These are phyloP conservation scores for Beauveria scarabaeidicola DNA, from an alignment of 2,329 filamentous ascomycete genomes.

Conservation along the genomic window DNA sequence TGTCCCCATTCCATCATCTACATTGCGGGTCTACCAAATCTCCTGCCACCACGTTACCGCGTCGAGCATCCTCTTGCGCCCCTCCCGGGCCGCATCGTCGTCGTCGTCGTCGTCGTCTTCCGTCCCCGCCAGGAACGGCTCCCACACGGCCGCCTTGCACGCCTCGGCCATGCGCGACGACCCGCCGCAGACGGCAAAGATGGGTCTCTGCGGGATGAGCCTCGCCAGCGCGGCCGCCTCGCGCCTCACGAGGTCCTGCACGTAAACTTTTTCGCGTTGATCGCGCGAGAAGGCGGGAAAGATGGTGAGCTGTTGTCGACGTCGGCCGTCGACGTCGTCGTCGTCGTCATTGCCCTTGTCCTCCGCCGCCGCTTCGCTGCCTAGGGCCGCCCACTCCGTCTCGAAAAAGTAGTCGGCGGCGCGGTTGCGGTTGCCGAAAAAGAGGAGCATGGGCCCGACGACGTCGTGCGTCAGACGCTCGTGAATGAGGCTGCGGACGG, in stretches of 20 bases:
- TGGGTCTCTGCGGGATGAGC: conserved; percentile 30
- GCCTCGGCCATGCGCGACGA: conserved; percentile 50
- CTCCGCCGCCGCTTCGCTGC: conserved; percentile 1
- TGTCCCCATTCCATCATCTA: not conserved
- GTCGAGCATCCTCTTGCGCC: conserved; percentile 30
- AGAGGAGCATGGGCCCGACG: conserved; percentile 46
- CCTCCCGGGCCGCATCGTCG: conserved; percentile 24
- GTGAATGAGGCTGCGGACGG: conserved; percentile 71
- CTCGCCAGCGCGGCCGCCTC: conserved; percentile 26
- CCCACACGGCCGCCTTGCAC: conserved; percentile 43
- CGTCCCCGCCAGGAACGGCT: conserved; percentile 34
- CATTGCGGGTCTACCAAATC: conserved; percentile 38
- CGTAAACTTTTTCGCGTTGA: conserved; percentile 41
- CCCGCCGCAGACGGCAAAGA: conserved; percentile 48
- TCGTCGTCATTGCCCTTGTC: not conserved
- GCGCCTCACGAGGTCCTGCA: conserved; percentile 44
- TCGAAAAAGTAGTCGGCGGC: conserved; percentile 73
- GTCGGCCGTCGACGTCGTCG: too few relatives aligned
- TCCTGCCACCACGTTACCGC: conserved; percentile 46
- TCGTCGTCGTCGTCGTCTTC: conserved; percentile 25
- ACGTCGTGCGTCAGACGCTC: conserved; percentile 44
- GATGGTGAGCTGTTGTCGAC: conserved; percentile 20
- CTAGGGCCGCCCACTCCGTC: conserved; percentile 56
- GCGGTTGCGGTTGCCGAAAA: conserved; percentile 77
- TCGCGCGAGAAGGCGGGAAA: conserved; percentile 43